Conservation (phyloP, 495 filamentous ascomycete species). For the Penicillium cinerascens region DNA sequence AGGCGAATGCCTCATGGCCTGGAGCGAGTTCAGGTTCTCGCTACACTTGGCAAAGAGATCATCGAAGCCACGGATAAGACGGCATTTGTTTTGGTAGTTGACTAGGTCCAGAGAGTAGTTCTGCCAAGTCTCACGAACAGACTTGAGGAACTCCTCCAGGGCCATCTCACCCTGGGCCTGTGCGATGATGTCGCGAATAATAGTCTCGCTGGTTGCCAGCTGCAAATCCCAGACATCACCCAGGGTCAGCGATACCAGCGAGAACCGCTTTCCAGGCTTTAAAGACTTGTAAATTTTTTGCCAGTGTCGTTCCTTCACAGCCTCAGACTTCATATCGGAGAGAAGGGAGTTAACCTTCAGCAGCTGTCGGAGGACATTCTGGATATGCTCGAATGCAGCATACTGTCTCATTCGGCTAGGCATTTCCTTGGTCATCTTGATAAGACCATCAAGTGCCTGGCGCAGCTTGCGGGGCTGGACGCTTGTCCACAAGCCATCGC, state of each 20-base stretch:
- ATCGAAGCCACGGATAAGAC: conserved; percentile 96
- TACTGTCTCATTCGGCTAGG: conserved; percentile 98
- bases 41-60: conserved; percentile 98
- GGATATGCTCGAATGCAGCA: conserved; percentile 96
- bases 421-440: conserved; percentile 99
- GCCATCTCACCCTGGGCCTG: conserved; percentile 99
- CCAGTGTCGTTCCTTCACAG: conserved; percentile 95
- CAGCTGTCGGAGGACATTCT: conserved; percentile 80
- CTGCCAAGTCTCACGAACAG: conserved; percentile 95
- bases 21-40: conserved; percentile 93
- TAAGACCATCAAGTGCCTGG: conserved; percentile 78
- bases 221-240: conserved; percentile 98
- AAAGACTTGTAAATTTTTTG: conserved; percentile 93
- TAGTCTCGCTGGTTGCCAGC: conserved; percentile 74
- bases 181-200: conserved; percentile 86
- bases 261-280: conserved; percentile 86
- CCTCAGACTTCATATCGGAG: conserved; percentile 92
- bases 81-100: conserved; percentile 95
- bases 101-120: conserved; percentile 91
- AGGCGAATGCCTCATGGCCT: conserved; percentile 97
- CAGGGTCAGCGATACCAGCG: conserved; percentile 85
- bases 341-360: conserved; percentile 87
- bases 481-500: conserved; percentile 87
- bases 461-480: conserved; percentile 90
- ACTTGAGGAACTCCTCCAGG: conserved; percentile 93